A percentile compares a stretch with the other conserved stretches of the same genome.
These are phyloP conservation scores for Fragaria ananassa DNA, from an alignment of 306 rosid genomes.

Conservation along the genomic window DNA sequence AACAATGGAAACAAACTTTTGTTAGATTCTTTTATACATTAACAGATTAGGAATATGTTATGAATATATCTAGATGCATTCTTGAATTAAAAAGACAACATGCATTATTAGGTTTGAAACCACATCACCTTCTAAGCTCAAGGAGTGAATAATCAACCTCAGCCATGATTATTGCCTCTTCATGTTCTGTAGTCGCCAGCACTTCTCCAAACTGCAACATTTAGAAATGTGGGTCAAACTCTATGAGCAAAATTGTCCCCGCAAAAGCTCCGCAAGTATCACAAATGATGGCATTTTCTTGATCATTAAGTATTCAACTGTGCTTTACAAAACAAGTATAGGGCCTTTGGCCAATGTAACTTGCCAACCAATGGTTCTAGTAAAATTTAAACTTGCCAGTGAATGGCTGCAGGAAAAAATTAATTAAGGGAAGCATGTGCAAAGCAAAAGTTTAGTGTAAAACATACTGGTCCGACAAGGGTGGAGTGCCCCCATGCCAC, in stretches of 20 bases:
- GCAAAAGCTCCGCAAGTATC: constrained; percentile 1
- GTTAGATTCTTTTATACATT: neutral
- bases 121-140: constrained; percentile 65
- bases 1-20: constrained; percentile 23
- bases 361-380: neutral
- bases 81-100: constrained; percentile 17
- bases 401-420: neutral
- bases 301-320: neutral
- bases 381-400: neutral
- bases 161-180: constrained; percentile 71
- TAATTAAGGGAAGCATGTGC: neutral
- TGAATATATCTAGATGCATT: neutral
- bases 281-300: neutral
- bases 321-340: neutral
- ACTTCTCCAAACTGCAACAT: constrained; percentile 82
- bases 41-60: neutral
- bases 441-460: constrained; percentile 12
- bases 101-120: neutral
- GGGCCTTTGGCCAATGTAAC: neutral
- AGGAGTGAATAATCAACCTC: constrained; percentile 76
- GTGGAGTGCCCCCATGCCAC: constrained; percentile 99
- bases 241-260: neutral
- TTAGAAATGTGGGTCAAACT: constrained; percentile 20
- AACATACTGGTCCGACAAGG: constrained; percentile 93
- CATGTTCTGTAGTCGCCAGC: constrained; percentile 90